phyloP scores from a whole-genome alignment of 495 filamentous ascomycete genomes.

The Letharia lupina region DNA sequence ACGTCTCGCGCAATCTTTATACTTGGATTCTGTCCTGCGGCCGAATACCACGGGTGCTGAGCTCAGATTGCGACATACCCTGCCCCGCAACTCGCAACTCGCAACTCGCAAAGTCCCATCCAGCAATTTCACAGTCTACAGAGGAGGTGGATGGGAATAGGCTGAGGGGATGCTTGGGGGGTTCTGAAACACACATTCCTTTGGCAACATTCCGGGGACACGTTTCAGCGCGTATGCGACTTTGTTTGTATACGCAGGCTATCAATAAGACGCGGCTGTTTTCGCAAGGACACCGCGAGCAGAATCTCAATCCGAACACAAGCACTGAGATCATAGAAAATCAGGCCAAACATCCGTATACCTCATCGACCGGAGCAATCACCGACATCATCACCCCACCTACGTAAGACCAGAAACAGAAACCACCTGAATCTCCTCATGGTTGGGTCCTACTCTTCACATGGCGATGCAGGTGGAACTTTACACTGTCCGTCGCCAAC shows the following conservation, averaged over 20 bases:
- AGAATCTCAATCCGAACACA: background rate
- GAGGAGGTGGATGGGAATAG: constrained; percentile 13
- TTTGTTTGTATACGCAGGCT: background rate
- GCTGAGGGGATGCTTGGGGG: constrained; percentile 6
- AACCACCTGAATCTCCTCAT: constrained; percentile 26
- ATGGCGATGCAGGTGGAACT: constrained; percentile 62
- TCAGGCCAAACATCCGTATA: background rate
- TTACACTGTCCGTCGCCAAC: constrained; percentile 77
- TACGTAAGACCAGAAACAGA: background rate
- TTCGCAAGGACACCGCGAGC: background rate
- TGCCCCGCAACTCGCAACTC: background rate
- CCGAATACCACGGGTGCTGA: background rate
- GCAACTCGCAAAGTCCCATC: background rate
- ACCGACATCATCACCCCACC: background rate
- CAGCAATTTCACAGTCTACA: background rate
- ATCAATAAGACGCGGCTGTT: constrained; percentile 10
- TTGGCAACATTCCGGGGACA: constrained; percentile 10
- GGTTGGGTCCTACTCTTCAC: constrained; percentile 47
- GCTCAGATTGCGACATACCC: background rate
- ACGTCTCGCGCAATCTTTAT: background rate
- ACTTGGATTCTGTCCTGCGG: background rate
- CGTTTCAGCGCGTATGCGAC: constrained; percentile 14
- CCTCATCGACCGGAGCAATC: background rate
- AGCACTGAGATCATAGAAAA: background rate
- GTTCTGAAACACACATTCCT: constrained; percentile 12